These are phyloP conservation scores for Mitragyna speciosa DNA, from an alignment of 257 asterid genomes.

Conservation along the genomic window DNA sequence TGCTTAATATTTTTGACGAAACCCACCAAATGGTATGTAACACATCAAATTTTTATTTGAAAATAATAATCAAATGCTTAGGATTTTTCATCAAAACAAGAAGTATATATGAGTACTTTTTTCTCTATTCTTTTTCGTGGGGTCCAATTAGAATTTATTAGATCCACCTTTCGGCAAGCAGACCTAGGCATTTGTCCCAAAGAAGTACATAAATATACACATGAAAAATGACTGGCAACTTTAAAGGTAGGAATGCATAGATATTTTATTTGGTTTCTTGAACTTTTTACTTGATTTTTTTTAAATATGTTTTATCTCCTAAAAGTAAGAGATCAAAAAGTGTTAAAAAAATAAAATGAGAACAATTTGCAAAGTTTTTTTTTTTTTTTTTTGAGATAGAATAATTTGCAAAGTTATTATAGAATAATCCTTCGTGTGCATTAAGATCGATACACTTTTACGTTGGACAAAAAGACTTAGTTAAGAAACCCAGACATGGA, in stretches of 20 bases:
- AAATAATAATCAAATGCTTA: too few species aligned
- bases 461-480: not conserved
- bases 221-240: not conserved
- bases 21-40: too few species aligned
- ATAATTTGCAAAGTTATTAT: not conserved
- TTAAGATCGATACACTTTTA: not conserved
- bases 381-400: too few species aligned
- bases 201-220: not conserved
- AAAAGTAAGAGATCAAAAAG: not conserved
- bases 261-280: not conserved
- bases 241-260: too few species aligned
- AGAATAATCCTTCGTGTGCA: not conserved
- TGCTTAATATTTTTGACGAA: too few species aligned
- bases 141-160: not conserved
- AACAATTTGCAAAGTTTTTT: not conserved
- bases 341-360: not conserved
- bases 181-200: not conserved
- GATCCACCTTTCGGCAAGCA: conserved; percentile 1
- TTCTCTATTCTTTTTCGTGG: not conserved
- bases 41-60: too few species aligned
- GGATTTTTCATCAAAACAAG: too few species aligned
- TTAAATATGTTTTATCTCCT: not conserved
- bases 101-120: not conserved
- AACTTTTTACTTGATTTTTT: not conserved
- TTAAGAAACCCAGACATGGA: not conserved